These are phyloP conservation scores for Hawksworthiomyces lignivorus DNA, from an alignment of 2,329 filamentous ascomycete genomes.

Conservation along the genomic window DNA sequence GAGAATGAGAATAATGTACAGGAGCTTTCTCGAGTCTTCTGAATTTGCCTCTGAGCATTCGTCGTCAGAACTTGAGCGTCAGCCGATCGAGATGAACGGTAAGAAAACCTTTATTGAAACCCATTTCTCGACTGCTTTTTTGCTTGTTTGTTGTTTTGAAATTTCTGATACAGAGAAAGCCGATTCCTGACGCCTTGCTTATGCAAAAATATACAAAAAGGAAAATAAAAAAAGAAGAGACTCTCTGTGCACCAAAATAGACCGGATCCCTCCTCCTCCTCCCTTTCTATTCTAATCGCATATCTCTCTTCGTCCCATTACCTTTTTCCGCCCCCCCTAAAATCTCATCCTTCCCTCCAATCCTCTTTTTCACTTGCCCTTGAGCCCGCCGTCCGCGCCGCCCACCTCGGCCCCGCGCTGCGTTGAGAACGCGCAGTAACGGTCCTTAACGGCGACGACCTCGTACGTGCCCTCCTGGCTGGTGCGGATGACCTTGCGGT, in stretches of 20 bases:
- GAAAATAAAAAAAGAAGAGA: neutral
- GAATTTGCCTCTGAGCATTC: too few species aligned
- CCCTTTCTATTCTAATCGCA: neutral
- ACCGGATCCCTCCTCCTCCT: neutral
- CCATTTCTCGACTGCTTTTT: too few species aligned
- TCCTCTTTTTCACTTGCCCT: conserved; percentile 17
- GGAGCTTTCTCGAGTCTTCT: too few species aligned
- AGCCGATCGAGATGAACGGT: too few species aligned
- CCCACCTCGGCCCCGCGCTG: conserved; percentile 46
- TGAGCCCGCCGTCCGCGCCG: conserved; percentile 30
- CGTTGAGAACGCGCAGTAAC: conserved; percentile 81
- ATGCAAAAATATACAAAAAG: conserved; percentile 7
- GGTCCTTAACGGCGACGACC: conserved; percentile 92
- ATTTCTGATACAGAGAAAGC: too few species aligned
- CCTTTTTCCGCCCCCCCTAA: conserved; percentile 18
- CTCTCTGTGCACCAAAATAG: neutral
- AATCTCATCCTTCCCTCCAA: neutral
- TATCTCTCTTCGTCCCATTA: neutral
- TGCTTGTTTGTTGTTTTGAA: too few species aligned
- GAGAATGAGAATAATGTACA: too few species aligned
- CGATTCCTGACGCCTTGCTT: conserved; percentile 12
- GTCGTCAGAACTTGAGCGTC: too few species aligned
- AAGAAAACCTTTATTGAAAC: too few species aligned
- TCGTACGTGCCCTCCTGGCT: conserved; percentile 96
- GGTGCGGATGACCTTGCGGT: conserved; percentile 72